Evolutionary conservation across 495 filamentous ascomycete genomes (phyloP).

Genomic region (Penicillium turbatum): DNA sequence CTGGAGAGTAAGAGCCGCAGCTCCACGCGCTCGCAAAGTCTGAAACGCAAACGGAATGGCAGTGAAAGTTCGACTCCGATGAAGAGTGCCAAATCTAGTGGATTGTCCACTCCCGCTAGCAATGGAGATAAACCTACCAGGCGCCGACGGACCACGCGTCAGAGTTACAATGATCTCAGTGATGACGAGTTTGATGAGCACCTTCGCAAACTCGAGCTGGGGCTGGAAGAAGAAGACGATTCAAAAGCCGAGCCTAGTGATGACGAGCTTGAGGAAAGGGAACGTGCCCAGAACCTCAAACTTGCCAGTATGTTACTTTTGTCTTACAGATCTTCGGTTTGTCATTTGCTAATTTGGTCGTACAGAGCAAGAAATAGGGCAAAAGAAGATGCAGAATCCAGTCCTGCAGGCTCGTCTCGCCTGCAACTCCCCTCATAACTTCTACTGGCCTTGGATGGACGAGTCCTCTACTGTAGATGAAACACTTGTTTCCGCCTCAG

Average conservation of each 20-base stretch:
- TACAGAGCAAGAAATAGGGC: slow-evolving; percentile 70
- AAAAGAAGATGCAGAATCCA: slow-evolving; percentile 93
- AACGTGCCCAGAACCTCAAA: slow-evolving; percentile 67
- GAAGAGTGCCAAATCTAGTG: slow-evolving; percentile 72
- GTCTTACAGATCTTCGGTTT: neutral
- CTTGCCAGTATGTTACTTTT: slow-evolving; percentile 60
- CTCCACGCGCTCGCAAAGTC: slow-evolving; percentile 35
- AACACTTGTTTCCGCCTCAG: slow-evolving; percentile 75
- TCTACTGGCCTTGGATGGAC: slow-evolving; percentile 84
- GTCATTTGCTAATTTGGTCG: slow-evolving; percentile 9
- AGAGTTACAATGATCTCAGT: slow-evolving; percentile 68
- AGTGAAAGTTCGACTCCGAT: slow-evolving; percentile 40
- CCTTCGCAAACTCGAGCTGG: slow-evolving; percentile 56
- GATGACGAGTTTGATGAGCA: slow-evolving; percentile 71
- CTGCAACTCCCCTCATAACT: slow-evolving; percentile 93
- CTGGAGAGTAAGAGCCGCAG: slow-evolving; percentile 36
- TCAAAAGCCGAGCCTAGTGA: slow-evolving; percentile 51
- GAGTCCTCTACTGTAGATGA: slow-evolving; percentile 58
- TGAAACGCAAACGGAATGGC: slow-evolving; percentile 52
- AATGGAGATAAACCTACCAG: slow-evolving; percentile 38
- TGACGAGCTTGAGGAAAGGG: slow-evolving; percentile 55
- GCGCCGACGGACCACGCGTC: slow-evolving; percentile 42
- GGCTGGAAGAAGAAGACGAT: slow-evolving; percentile 52
- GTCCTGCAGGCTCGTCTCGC: slow-evolving; percentile 87
- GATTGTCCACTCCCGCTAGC: slow-evolving; percentile 63